Conservation (phyloP, 2,329 filamentous ascomycete genomes). For the Rugonectria rugulosa region DNA sequence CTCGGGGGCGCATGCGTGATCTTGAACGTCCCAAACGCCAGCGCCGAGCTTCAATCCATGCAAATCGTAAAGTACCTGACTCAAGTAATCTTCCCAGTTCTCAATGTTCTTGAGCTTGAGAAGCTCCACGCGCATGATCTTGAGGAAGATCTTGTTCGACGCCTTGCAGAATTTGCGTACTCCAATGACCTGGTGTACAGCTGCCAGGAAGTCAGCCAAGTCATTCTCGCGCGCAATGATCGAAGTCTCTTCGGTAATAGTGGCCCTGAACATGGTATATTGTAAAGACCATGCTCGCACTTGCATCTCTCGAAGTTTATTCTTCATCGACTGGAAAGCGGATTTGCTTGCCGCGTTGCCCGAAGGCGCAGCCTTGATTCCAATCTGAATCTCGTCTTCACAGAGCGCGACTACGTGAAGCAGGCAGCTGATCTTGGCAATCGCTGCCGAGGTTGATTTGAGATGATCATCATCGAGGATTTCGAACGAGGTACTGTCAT, state of each 20-base stretch:
- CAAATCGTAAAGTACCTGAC: slow-evolving; percentile 83
- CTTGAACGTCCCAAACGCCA: slow-evolving; percentile 70
- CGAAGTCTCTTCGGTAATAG: slow-evolving; percentile 70
- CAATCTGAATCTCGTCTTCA: slow-evolving; percentile 86
- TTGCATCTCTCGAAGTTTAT: slow-evolving; percentile 85
- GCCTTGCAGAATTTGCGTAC: slow-evolving; percentile 84
- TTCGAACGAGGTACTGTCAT: slow-evolving; percentile 76
- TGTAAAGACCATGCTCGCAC: slow-evolving; percentile 88
- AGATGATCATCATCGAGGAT: slow-evolving; percentile 85
- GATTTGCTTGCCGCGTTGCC: slow-evolving; percentile 63
- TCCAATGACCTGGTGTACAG: slow-evolving; percentile 84
- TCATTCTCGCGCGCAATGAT: slow-evolving; percentile 76
- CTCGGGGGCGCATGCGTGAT: slow-evolving; percentile 82
- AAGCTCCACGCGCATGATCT: slow-evolving; percentile 87
- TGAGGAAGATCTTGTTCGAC: slow-evolving; percentile 87
- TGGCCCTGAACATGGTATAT: slow-evolving; percentile 81
- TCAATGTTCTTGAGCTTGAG: slow-evolving; percentile 78
- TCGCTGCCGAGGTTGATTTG: slow-evolving; percentile 72
- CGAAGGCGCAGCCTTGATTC: slow-evolving; percentile 69
- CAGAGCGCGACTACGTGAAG: slow-evolving; percentile 82
- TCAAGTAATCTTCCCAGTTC: slow-evolving; percentile 86
- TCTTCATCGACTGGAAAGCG: slow-evolving; percentile 61
- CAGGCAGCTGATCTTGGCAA: slow-evolving; percentile 76
- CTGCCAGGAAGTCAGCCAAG: slow-evolving; percentile 79
- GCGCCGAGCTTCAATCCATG: slow-evolving; percentile 81